These are phyloP conservation scores for Aspergillus bridgeri DNA, from an alignment of 495 filamentous ascomycete species.

Conservation along the genomic window DNA sequence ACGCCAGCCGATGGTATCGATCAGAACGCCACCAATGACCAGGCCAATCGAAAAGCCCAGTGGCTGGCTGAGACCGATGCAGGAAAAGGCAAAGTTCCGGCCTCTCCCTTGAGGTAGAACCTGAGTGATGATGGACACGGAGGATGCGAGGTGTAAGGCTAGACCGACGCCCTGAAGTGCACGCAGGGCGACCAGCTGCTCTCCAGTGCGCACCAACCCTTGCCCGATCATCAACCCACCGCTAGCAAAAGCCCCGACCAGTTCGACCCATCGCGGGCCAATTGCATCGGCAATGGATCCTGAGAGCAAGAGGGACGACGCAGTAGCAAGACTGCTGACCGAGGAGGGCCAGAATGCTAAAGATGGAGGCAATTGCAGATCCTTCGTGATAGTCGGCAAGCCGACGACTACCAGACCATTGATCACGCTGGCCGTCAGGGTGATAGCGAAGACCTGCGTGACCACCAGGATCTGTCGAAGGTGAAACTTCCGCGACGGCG, in stretches of 20 bases:
- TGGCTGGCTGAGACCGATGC: slow-evolving; percentile 42
- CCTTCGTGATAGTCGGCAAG: slow-evolving; percentile 47
- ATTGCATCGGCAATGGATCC: slow-evolving; percentile 51
- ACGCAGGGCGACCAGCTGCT: slow-evolving; percentile 47
- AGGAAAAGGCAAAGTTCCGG: slow-evolving; percentile 50
- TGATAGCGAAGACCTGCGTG: slow-evolving; percentile 12
- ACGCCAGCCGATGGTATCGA: slow-evolving; percentile 46
- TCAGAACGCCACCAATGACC: slow-evolving; percentile 49
- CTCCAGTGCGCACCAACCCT: slow-evolving; percentile 38
- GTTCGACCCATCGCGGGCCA: slow-evolving; percentile 38
- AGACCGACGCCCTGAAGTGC: slow-evolving; percentile 45
- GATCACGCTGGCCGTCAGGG: slow-evolving; percentile 14
- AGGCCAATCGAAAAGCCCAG: slow-evolving; percentile 52
- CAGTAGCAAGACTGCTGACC: slow-evolving; percentile 36
- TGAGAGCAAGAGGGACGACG: slow-evolving; percentile 44
- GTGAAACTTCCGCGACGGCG: slow-evolving; percentile 2
- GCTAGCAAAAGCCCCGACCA: slow-evolving; percentile 40
- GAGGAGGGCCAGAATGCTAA: slow-evolving; percentile 44
- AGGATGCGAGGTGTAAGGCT: slow-evolving; percentile 45
- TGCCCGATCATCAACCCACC: slow-evolving; percentile 40
- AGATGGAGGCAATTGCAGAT: slow-evolving; percentile 33
- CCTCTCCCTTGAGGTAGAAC: slow-evolving; percentile 35
- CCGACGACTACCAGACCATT: slow-evolving; percentile 38
- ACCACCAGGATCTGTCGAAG: slow-evolving; percentile 11
- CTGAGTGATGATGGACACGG: slow-evolving; percentile 43